phyloP scores from a whole-genome alignment of 305 asterid species.

The Fraxinus velutina region DNA sequence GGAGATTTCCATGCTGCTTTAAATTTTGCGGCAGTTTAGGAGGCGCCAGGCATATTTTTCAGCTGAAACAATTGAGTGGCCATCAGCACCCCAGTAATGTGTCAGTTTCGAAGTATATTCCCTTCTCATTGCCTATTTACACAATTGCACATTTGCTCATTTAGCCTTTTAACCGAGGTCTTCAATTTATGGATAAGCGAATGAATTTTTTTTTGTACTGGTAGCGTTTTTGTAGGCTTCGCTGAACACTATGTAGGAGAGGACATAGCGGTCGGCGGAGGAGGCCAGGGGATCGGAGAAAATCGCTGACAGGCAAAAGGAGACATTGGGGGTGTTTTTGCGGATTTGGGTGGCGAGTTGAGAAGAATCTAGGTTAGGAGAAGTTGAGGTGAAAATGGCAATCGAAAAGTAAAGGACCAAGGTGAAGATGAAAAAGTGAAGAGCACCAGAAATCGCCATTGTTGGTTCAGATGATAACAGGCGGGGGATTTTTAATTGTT shows the following conservation, averaged over 20 bases:
- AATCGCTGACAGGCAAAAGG: conserved; percentile 34
- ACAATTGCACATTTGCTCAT: background rate
- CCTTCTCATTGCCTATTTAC: background rate
- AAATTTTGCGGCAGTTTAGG: conserved; percentile 87
- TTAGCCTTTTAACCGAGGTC: conserved; percentile 16
- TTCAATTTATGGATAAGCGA: conserved; percentile 53
- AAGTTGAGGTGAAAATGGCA: background rate
- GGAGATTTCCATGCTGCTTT: conserved; percentile 95
- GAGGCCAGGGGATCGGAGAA: conserved; percentile 39
- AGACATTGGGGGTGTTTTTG: conserved; percentile 30
- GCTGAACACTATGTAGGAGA: conserved; percentile 32
- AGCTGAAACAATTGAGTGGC: conserved; percentile 99
- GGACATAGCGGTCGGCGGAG: conserved; percentile 32
- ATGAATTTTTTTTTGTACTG: background rate
- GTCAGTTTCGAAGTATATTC: conserved; percentile 77
- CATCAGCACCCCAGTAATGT: conserved; percentile 80
- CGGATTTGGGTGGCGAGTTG: conserved; percentile 38
- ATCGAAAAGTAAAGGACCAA: conserved; percentile 7
- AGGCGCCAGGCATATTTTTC: conserved; percentile 66
- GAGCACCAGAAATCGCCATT: conserved; percentile 4
- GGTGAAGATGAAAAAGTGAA: background rate
- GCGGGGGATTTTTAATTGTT: too few relatives aligned
- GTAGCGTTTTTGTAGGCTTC: conserved; percentile 28
- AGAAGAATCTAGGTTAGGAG: background rate
- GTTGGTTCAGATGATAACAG: background rate